phyloP scores from a whole-genome alignment of 352 stramenopile species.

The Globisporangium spiculum region DNA sequence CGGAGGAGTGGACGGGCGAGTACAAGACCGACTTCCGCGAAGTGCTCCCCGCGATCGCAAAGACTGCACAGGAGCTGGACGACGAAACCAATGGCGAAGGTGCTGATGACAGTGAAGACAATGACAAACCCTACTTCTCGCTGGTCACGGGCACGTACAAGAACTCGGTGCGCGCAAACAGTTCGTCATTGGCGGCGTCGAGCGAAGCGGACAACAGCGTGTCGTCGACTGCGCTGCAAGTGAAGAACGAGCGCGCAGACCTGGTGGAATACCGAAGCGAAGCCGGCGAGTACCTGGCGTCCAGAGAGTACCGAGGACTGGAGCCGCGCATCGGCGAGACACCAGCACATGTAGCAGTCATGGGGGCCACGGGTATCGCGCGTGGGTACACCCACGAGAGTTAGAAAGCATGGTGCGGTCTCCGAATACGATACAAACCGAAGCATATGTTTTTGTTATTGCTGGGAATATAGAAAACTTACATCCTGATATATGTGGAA shows the following conservation, averaged over 20 bases:
- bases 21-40: constrained; percentile 85
- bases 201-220: constrained; percentile 22
- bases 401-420: neutral
- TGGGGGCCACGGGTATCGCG: constrained; percentile 72
- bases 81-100: constrained; percentile 13
- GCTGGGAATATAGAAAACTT: neutral
- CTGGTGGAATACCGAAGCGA: constrained; percentile 68
- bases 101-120: constrained; percentile 25
- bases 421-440: neutral
- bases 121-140: constrained; percentile 81
- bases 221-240: constrained; percentile 40
- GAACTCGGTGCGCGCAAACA: constrained; percentile 25
- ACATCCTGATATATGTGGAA: neutral
- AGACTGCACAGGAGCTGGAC: constrained; percentile 37
- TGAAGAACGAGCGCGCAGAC: constrained; percentile 52
- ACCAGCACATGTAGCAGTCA: constrained; percentile 68
- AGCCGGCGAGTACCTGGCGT: constrained; percentile 67
- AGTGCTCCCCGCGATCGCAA: constrained; percentile 57
- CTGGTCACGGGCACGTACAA: constrained; percentile 78
- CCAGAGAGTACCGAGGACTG: constrained; percentile 72
- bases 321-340: constrained; percentile 83
- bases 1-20: constrained; percentile 87
- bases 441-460: neutral
- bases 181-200: neutral
- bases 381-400: constrained; percentile 68